These are phyloP conservation scores for Allium sativum DNA, from an alignment of 106 monocot genomes.

Conservation along the genomic window DNA sequence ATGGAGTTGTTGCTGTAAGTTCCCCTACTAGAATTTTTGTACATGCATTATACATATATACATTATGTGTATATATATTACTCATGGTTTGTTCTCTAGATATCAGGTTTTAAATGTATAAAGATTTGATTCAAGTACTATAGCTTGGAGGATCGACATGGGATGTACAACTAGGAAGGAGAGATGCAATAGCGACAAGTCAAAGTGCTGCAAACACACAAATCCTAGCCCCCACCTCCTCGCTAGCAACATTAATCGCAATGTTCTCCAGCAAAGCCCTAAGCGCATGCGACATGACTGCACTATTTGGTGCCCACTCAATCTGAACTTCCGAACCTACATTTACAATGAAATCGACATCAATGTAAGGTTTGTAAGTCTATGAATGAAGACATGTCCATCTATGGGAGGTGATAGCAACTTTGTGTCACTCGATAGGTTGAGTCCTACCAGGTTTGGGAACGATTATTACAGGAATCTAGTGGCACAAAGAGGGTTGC, in stretches of 20 bases:
- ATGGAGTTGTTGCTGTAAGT: too few relatives aligned
- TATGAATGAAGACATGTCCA: neutral
- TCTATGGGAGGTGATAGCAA: conserved; percentile 7
- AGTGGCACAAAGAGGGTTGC: too few relatives aligned
- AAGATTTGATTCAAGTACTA: neutral
- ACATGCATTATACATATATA: neutral
- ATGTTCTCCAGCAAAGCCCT: conserved; percentile 20
- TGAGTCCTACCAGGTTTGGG: conserved; percentile 2
- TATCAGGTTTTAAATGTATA: too few relatives aligned
- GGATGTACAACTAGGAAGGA: conserved; percentile 19
- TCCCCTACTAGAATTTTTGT: neutral
- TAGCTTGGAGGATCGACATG: conserved; percentile 29
- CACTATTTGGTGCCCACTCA: conserved; percentile 34
- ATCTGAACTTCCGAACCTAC: conserved; percentile 22
- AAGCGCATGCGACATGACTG: conserved; percentile 25
- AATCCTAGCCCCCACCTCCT: conserved; percentile 7
- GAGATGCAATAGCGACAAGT: conserved; percentile 26
- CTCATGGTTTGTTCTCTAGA: neutral
- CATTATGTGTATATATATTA: neutral
- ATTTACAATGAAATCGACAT: conserved; percentile 27
- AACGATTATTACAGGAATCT: too few relatives aligned
- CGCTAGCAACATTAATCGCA: conserved; percentile 14
- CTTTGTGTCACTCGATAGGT: conserved; percentile 11
- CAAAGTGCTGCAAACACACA: conserved; percentile 16
- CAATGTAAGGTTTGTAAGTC: conserved; percentile 1